Evolutionary conservation across 257 asterid genomes (phyloP).

Genomic region (Nicotiana sylvestris): DNA sequence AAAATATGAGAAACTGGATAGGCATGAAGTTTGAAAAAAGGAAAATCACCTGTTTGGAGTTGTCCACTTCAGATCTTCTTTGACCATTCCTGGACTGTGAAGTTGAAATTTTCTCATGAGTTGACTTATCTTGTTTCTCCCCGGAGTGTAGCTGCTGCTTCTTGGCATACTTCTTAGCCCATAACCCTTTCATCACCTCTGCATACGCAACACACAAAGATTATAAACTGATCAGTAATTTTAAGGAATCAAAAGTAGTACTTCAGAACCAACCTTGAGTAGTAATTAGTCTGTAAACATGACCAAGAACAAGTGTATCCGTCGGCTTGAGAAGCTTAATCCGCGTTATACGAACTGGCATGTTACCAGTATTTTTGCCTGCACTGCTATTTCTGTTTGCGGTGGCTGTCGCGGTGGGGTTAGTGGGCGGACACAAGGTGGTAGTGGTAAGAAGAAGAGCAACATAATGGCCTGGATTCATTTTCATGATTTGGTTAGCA

Average conservation of each 20-base stretch:
- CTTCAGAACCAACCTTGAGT: slow-evolving; percentile 42
- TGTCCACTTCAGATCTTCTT: slow-evolving; percentile 34
- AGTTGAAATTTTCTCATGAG: slow-evolving; percentile 19
- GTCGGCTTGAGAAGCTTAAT: slow-evolving; percentile 79
- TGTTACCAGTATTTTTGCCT: background rate
- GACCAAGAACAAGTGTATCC: slow-evolving; percentile 77
- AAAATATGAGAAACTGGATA: background rate
- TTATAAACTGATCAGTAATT: background rate
- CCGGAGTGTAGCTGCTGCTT: slow-evolving; percentile 28
- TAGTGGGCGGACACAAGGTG: slow-evolving; percentile 35
- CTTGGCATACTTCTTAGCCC: slow-evolving; percentile 57
- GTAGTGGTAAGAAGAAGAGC: slow-evolving; percentile 93
- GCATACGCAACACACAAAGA: background rate
- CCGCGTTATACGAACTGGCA: slow-evolving; percentile 68
- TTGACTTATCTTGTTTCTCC: slow-evolving; percentile 20
- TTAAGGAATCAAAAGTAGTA: background rate
- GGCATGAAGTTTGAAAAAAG: background rate
- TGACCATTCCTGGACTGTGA: slow-evolving; percentile 37
- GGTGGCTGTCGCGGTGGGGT: slow-evolving; percentile 22
- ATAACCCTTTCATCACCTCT: slow-evolving; percentile 54
- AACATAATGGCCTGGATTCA: slow-evolving; percentile 82
- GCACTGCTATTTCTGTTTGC: background rate
- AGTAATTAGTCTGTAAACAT: slow-evolving; percentile 76
- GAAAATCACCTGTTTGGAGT: slow-evolving; percentile 38
- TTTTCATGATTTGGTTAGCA: slow-evolving; percentile 69